Base-by-base conservation (phyloP, 2,329 filamentous ascomycete genomes). In the Gaeumannomyces tritici region DNA sequence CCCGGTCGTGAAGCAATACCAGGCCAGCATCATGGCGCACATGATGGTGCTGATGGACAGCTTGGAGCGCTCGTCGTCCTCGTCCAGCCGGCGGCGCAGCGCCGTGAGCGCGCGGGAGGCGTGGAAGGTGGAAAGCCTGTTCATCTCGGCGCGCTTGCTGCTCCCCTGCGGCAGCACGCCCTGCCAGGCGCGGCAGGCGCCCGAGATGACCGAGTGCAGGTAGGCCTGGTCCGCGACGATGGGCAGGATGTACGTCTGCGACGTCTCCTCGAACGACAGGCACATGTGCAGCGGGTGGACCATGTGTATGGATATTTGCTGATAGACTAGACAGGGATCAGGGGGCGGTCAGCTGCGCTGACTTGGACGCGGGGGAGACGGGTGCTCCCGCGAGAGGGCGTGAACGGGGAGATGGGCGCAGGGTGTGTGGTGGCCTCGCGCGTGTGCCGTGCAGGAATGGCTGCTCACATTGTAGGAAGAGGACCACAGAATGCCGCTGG, bases 181-280 rank as follows among this genome's bases (percentile, higher is more conserved):
- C 28, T 57, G 21, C 21, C 28, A 71, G 64, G 72, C 77, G 31
- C 65, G 66, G 29, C 73, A 68, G 7, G 71, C 64, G 1, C 71
- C 69, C 64, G 75, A 76, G 9, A 73, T 68, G 55, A 70, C 69
- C 42, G 72, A 67, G 64, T 77, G 74, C 2, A 77, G 67, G 60
- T 73, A 75, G 12, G 70, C 73, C 2, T 72, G 65, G 61, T 77
- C 75, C n/a, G 65, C 35, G 7, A 67, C 66, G 13, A 76, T 64
- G 21, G 70, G 70, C 12, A 70, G 69, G 42, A 74, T 66, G 70
- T 71, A 75, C n/a, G 55, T 57, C n/a, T 64, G 62, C 4, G 65
- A 67, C 18, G 67, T 62, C 13, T 63, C 65, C 1, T 70, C 65
- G 63, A 73, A 74, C 31, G 66, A 35, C 11, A 75, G 69, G 57